Base-by-base conservation (phyloP, 345 rosid species). In the Carallia brachiata region DNA sequence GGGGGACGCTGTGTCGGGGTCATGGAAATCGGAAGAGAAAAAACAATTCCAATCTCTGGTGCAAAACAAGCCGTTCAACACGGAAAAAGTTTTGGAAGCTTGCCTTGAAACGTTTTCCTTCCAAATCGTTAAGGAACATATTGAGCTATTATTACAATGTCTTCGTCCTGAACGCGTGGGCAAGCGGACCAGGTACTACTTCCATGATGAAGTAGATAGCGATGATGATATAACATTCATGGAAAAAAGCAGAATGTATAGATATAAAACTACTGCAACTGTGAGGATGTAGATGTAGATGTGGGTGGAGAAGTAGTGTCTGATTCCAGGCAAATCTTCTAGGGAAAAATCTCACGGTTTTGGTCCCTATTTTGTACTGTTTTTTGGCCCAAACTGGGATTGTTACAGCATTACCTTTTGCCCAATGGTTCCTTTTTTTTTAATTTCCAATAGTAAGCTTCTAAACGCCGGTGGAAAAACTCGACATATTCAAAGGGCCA, bases 11-110 rank as follows among this genome's bases (percentile, higher is more conserved):
- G 78, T 52, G 18, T 65, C 75, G n/a, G 73, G 54, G 6, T 61
- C 79, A 69, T 83, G 87, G 89, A 77, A 85, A 36, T 39, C 50
- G n/a, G 77, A 71, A 65, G 87, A 85, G 53, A 71, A 79, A 70
- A 31, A 48, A 58, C 55, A 8, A 52, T 85, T 83, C 18, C 53
- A 75, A 7, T 27, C 62, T 34, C 80, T 85, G 13, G 68, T 77
- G 62, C 77, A 81, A 56, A 66, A 37, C 0, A 66, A 73, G 64
- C 75, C 78, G 23, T 67, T 69, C 44, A 69, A 57, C 56, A 12
- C 40, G 53, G 23, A 28, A 27, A 62, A 7, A 65, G 8, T 83
- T 85, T 55, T 83, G 82, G 85, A 73, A 77, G 52, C 9, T 50
- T 37, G 82, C 77, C 30, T 54, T 23, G 8, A 71, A 71, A 69